phyloP scores from a whole-genome alignment of 331 rosid species.

The Telfairia occidentalis region DNA sequence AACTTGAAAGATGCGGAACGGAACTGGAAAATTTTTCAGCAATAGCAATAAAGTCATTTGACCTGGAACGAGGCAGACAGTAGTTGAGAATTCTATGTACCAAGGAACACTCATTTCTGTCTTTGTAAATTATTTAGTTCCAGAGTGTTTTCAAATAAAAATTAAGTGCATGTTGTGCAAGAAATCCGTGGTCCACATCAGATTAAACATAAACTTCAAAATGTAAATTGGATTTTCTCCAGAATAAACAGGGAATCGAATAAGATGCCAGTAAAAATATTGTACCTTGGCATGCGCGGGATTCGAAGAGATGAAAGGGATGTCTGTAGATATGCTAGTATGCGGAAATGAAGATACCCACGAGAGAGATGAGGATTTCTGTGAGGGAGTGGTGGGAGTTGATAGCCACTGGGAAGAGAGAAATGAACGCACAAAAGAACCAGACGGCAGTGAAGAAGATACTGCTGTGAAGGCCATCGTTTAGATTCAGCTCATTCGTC shows the following conservation, averaged over 20 bases:
- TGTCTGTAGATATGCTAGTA: conserved; percentile 12
- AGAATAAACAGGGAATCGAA: background rate
- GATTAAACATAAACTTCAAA: background rate
- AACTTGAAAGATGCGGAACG: background rate
- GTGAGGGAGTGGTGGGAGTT: background rate
- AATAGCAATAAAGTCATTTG: background rate
- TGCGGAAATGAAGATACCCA: conserved; percentile 45
- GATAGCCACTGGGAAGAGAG: background rate
- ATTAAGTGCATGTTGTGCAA: background rate
- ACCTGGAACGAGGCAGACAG: background rate
- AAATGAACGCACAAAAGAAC: background rate
- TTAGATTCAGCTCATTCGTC: background rate
- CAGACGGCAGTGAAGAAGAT: background rate
- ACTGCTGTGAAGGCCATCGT: conserved; percentile 1
- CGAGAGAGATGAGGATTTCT: conserved; percentile 37
- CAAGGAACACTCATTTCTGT: background rate
- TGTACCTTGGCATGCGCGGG: conserved; percentile 24
- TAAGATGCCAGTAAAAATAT: background rate
- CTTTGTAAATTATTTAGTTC: background rate
- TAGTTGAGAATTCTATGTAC: background rate
- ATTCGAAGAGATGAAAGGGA: conserved; percentile 5
- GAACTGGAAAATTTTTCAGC: background rate
- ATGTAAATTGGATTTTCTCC: background rate
- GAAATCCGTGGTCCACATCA: background rate
- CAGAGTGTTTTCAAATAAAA: background rate